phyloP scores from a whole-genome alignment of 371 early-diverging fungal species.

The Mucor saturninus region DNA sequence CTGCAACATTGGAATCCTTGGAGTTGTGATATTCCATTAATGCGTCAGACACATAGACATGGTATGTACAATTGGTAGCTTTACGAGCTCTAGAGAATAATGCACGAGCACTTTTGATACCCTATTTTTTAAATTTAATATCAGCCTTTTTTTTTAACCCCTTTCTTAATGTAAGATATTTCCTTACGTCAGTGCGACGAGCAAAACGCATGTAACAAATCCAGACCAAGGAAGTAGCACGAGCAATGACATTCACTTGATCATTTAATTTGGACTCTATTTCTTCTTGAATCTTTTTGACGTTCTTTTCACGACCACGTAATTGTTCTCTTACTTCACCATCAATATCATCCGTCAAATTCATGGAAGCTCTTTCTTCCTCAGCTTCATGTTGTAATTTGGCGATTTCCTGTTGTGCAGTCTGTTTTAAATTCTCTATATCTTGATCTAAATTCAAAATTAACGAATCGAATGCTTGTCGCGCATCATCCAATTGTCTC shows the following conservation, averaged over 20 bases:
- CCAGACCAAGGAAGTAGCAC: slow-evolving; percentile 77
- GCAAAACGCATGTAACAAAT: slow-evolving; percentile 87
- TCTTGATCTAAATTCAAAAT: slow-evolving; percentile 61
- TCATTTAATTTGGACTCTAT: slow-evolving; percentile 65
- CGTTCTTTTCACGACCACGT: slow-evolving; percentile 66
- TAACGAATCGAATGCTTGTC: slow-evolving; percentile 73
- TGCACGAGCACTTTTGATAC: slow-evolving; percentile 76
- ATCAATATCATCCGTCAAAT: slow-evolving; percentile 72
- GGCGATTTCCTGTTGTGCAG: slow-evolving; percentile 53
- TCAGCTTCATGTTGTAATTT: slow-evolving; percentile 53
- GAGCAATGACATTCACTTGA: slow-evolving; percentile 66
- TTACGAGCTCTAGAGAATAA: slow-evolving; percentile 85
- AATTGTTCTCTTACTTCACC: slow-evolving; percentile 82
- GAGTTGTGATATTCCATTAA: slow-evolving; percentile 93
- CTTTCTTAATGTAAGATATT: not conserved
- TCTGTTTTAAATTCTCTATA: slow-evolving; percentile 54
- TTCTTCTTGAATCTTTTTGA: slow-evolving; percentile 67
- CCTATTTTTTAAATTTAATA: slow-evolving; percentile 18
- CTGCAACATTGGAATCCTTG: slow-evolving; percentile 84
- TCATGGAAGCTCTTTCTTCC: slow-evolving; percentile 46
- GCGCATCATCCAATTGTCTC: slow-evolving; percentile 72
- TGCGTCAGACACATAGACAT: slow-evolving; percentile 87
- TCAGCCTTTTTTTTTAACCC: no score
- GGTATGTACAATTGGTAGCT: slow-evolving; percentile 76
- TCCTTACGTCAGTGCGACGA: slow-evolving; percentile 67